phyloP scores from a whole-genome alignment of 345 rosid species.

The Psidium guajava region DNA sequence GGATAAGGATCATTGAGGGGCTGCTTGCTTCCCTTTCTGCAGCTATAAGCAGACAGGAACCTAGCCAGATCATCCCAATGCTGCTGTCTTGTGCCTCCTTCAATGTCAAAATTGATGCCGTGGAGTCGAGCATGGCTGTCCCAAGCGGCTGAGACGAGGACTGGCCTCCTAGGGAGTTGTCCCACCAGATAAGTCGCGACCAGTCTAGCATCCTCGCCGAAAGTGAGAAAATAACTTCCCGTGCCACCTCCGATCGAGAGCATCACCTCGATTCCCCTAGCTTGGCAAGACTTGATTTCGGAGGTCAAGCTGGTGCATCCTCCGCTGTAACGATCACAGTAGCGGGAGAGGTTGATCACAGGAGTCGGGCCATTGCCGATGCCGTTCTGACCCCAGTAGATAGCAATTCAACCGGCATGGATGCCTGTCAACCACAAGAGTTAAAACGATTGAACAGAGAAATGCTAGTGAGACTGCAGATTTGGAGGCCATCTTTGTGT shows the following conservation, averaged over 20 bases:
- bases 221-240: slow-evolving; percentile 1
- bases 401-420: slow-evolving; percentile 7
- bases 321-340: background rate
- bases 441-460: background rate
- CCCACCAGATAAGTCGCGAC: slow-evolving; percentile 6
- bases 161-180: slow-evolving; percentile 10
- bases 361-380: slow-evolving; percentile 17
- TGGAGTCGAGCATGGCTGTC: background rate
- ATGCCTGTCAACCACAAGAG: background rate
- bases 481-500: background rate
- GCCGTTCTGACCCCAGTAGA: slow-evolving; percentile 20
- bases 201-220: background rate
- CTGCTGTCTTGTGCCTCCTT: slow-evolving; percentile 3
- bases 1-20: slow-evolving; percentile 13
- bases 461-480: background rate
- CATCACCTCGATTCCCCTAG: background rate
- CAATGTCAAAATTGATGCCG: slow-evolving; percentile 7
- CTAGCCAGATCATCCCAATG: slow-evolving; percentile 12
- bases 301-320: slow-evolving; percentile 7
- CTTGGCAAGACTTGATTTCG: slow-evolving; percentile 10
- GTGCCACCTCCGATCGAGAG: slow-evolving; percentile 7
- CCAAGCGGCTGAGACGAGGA: background rate
- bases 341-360: slow-evolving; percentile 10
- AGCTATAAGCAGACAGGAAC: slow-evolving; percentile 2
- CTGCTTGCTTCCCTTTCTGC: slow-evolving; percentile 3